These are phyloP conservation scores for Clavulina sp. DNA, from an alignment of 768 basidiomycete species.

Conservation along the genomic window DNA sequence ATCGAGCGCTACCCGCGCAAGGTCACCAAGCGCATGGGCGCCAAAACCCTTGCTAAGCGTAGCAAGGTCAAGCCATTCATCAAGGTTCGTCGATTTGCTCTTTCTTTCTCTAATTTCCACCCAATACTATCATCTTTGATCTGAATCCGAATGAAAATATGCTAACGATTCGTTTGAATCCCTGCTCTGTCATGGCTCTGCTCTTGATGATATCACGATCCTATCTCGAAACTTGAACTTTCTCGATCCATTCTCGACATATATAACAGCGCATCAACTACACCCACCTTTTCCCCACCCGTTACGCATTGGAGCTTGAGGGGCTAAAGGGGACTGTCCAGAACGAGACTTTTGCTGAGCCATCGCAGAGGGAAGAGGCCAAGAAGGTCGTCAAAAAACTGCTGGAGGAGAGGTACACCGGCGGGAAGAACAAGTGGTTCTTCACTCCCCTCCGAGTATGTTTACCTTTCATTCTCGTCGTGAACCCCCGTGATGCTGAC, in stretches of 20 bases:
- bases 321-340: constrained; percentile 73
- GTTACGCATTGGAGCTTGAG: constrained; percentile 95
- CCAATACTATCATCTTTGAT: background rate
- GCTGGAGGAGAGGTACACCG: constrained; percentile 84
- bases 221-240: constrained; percentile 3
- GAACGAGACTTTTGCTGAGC: constrained; percentile 92
- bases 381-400: constrained; percentile 95
- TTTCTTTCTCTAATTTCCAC: background rate
- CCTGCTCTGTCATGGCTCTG: constrained; percentile 1
- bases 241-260: background rate
- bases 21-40: constrained; percentile 93
- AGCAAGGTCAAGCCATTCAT: constrained; percentile 99
- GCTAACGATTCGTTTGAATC: background rate
- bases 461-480: no score
- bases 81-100: constrained; percentile 45
- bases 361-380: constrained; percentile 80
- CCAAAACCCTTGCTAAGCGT: constrained; percentile 81
- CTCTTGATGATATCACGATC: background rate
- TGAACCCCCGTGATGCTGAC: no score
- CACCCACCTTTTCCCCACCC: constrained; percentile 97
- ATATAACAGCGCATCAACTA: constrained; percentile 71
- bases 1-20: constrained; percentile 97
- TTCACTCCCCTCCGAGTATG: constrained; percentile 67
- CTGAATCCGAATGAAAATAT: background rate
- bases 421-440: constrained; percentile 98